These are phyloP conservation scores for Chlorella sp. DNA, from an alignment of 139 green algal species.

Conservation along the genomic window DNA sequence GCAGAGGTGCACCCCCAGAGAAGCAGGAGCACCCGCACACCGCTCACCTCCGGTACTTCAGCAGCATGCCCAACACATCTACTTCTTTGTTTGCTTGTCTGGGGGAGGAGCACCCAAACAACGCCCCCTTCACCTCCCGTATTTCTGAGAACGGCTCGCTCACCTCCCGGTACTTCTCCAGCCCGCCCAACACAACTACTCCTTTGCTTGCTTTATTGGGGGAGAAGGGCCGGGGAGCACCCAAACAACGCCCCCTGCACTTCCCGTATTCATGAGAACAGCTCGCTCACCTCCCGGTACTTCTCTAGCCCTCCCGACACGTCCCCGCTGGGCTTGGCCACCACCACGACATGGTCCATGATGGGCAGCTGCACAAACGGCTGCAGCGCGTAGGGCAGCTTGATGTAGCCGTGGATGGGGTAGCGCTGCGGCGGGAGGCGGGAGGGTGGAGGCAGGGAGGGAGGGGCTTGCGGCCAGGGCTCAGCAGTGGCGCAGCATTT, in stretches of 20 bases:
- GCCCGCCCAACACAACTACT: too few relatives aligned
- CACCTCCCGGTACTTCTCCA: conserved; percentile 1
- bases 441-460: neutral
- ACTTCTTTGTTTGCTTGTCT: too few relatives aligned
- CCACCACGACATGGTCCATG: conserved; percentile 38
- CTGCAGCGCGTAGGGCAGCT: conserved; percentile 38
- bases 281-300: conserved; percentile 14
- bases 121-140: neutral
- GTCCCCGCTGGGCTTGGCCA: conserved; percentile 23
- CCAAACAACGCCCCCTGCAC: too few relatives aligned
- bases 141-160: too few relatives aligned
- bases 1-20: too few relatives aligned
- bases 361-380: conserved; percentile 39
- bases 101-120: too few relatives aligned
- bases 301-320: conserved; percentile 23
- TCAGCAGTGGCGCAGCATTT: neutral
- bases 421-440: conserved; percentile 12
- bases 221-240: too few relatives aligned
- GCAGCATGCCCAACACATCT: too few relatives aligned
- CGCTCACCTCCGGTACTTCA: too few relatives aligned
- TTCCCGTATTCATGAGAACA: too few relatives aligned
- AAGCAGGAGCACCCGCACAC: too few relatives aligned
- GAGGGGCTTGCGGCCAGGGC: neutral
- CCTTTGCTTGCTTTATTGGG: too few relatives aligned
- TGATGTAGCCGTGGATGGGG: conserved; percentile 35